Percentiles rank a stretch among this genome's conserved stretches.
phyloP scores from a whole-genome alignment of 441 rosid species.

The Croton setiger region DNA sequence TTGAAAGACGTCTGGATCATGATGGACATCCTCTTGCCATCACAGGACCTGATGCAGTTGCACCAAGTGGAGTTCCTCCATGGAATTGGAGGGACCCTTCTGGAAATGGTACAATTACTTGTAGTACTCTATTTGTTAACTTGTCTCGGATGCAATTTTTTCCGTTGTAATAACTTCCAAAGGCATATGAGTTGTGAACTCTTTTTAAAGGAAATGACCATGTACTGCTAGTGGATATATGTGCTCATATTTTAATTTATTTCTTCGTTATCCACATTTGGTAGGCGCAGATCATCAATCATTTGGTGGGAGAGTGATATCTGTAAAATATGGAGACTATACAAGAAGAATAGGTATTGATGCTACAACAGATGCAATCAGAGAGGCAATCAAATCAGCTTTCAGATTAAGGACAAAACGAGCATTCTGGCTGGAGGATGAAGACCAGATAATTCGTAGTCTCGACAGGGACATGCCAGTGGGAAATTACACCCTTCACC shows the following conservation, averaged over 20 bases:
- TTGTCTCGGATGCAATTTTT: conserved; percentile 8
- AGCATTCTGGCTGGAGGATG: conserved; percentile 98
- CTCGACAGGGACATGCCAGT: conserved; percentile 95
- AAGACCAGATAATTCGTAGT: conserved; percentile 74
- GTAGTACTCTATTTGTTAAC: conserved; percentile 15
- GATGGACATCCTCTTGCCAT: conserved; percentile 96
- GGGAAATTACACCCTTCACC: conserved; percentile 78
- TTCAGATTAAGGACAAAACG: conserved; percentile 80
- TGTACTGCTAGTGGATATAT: neutral
- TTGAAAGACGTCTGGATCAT: conserved; percentile 91
- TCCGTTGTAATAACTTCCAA: neutral
- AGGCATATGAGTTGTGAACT: conserved; percentile 13
- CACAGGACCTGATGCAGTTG: conserved; percentile 75
- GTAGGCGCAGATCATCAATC: conserved; percentile 54
- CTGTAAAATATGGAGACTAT: conserved; percentile 87
- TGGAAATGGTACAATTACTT: conserved; percentile 55
- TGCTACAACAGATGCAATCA: conserved; percentile 81
- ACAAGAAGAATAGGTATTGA: conserved; percentile 90
- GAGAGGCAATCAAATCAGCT: conserved; percentile 80
- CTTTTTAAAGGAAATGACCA: conserved; percentile 3
- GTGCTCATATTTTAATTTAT: too few species aligned
- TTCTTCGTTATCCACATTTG: conserved; percentile 10
- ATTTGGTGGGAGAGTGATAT: conserved; percentile 82
- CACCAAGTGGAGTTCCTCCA: conserved; percentile 85
- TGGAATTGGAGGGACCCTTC: conserved; percentile 99